phyloP scores from a whole-genome alignment of 1,139 yeast species.

The Lizanozyma gosingica region DNA sequence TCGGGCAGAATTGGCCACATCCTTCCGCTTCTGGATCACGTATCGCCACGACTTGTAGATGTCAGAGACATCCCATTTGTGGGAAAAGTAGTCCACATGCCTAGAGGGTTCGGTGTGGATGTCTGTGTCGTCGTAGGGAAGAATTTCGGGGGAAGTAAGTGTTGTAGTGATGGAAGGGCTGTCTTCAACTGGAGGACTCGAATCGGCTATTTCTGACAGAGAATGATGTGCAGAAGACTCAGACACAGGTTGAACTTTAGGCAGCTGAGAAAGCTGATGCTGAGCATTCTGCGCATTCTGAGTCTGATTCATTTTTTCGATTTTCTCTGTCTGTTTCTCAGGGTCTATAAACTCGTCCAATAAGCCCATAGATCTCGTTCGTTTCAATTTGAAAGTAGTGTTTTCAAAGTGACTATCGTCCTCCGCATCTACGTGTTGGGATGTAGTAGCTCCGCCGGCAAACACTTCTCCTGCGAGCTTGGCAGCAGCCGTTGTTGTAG shows the following conservation, averaged over 20 bases:
- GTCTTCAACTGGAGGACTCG: constrained; percentile 1
- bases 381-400: constrained; percentile 66
- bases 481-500: not conserved
- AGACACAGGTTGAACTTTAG: constrained; percentile 5
- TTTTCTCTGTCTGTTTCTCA: constrained; percentile 5
- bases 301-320: constrained; percentile 1
- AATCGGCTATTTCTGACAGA: not conserved
- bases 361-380: constrained; percentile 79
- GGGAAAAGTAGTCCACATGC: constrained; percentile 91
- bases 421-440: constrained; percentile 59
- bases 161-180: constrained; percentile 2
- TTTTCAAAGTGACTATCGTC: constrained; percentile 65
- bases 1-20: constrained; percentile 59
- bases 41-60: constrained; percentile 94
- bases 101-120: constrained; percentile 72
- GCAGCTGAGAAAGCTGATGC: not conserved
- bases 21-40: constrained; percentile 71
- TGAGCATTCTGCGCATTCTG: constrained; percentile 1
- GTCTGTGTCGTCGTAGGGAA: constrained; percentile 81
- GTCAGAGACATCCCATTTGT: constrained; percentile 91
- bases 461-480: constrained; percentile 26
- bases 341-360: constrained; percentile 61
- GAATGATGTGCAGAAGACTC: not conserved
- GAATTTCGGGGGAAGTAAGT: constrained; percentile 25
- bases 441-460: constrained; percentile 42